Percentiles rank a stretch among this genome's conserved stretches.
phyloP scores from a whole-genome alignment of 106 monocot genomes.

The Cymbidium sinense region DNA sequence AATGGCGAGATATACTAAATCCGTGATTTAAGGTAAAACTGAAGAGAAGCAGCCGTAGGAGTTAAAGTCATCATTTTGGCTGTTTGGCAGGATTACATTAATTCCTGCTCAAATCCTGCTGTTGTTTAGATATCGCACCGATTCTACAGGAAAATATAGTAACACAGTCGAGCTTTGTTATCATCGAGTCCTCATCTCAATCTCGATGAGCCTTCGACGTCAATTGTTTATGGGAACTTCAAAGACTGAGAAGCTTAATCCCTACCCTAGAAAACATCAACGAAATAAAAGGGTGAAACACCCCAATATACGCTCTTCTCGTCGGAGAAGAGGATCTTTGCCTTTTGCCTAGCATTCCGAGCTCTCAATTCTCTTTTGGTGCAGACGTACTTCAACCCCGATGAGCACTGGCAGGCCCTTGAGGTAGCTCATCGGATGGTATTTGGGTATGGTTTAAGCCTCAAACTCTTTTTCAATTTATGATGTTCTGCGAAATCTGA shows the following conservation, averaged over 20 bases:
- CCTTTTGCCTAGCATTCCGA: slow-evolving; percentile 50
- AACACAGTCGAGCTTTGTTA: not conserved
- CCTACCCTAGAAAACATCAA: not conserved
- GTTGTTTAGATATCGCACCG: not conserved
- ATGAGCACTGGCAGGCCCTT: slow-evolving; percentile 93
- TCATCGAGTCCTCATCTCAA: not conserved
- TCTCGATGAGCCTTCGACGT: not conserved
- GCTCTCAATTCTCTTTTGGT: slow-evolving; percentile 54
- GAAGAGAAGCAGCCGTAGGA: no score
- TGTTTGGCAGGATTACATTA: no score
- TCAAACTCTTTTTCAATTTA: not conserved
- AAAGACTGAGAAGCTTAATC: not conserved
- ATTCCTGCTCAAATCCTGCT: no score
- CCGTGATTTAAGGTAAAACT: no score
- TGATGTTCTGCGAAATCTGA: not conserved
- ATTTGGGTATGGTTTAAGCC: slow-evolving; percentile 50
- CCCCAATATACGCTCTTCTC: slow-evolving; percentile 6
- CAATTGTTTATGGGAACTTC: not conserved
- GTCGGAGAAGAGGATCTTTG: slow-evolving; percentile 39
- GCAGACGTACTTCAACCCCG: slow-evolving; percentile 95
- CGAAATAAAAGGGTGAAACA: not conserved
- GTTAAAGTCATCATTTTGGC: no score
- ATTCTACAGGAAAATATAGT: not conserved
- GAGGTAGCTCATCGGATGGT: slow-evolving; percentile 86
- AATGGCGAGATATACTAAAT: no score